Evolutionary conservation across 768 basidiomycete genomes (phyloP).

Genomic region (Pleurotus tuber-regium): DNA sequence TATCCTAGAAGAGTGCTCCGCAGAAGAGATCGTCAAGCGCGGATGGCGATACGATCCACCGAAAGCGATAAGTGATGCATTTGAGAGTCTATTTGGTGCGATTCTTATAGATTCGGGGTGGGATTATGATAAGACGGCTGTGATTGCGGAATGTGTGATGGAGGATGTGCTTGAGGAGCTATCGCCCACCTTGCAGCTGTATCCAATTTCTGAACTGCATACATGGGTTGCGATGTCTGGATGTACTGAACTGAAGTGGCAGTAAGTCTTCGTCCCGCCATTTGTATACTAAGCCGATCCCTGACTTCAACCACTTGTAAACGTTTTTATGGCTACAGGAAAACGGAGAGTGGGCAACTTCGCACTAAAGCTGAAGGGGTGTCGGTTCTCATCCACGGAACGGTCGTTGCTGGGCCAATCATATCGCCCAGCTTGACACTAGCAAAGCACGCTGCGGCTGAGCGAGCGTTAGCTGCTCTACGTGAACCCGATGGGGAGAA

Average conservation of each 20-base stretch:
- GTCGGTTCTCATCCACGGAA: conserved; percentile 58
- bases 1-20: conserved; percentile 51
- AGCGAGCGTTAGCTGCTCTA: conserved; percentile 55
- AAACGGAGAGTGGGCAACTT: conserved; percentile 18
- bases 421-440: conserved; percentile 52
- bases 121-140: conserved; percentile 64
- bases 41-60: conserved; percentile 87
- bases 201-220: conserved; percentile 73
- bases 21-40: conserved; percentile 58
- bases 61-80: conserved; percentile 79
- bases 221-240: conserved; percentile 61
- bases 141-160: conserved; percentile 63
- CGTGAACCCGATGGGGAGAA: conserved; percentile 43
- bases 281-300: background rate
- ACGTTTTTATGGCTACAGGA: conserved; percentile 17
- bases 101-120: conserved; percentile 79
- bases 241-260: conserved; percentile 40
- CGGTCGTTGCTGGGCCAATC: conserved; percentile 57
- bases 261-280: conserved; percentile 23
- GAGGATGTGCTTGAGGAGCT: conserved; percentile 61
- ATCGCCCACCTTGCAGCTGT: conserved; percentile 55
- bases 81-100: conserved; percentile 84
- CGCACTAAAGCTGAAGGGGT: conserved; percentile 38
- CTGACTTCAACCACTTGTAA: background rate
- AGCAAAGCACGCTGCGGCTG: conserved; percentile 69